phyloP scores from a whole-genome alignment of 2,329 filamentous ascomycete genomes.

The Dactylellina parvicollis region DNA sequence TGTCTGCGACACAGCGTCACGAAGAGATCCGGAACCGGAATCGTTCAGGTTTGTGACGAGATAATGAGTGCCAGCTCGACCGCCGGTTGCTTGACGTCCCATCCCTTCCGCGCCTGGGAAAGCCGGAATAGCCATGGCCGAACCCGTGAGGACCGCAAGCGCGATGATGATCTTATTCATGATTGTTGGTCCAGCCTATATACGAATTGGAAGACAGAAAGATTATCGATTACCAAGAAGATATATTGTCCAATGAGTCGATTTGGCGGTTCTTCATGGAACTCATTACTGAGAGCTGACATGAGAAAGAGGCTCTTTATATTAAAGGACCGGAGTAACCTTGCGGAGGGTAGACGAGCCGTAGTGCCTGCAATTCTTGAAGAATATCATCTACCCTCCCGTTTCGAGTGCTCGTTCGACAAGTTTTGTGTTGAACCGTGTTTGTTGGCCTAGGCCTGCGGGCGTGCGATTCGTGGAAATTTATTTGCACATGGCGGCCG shows the following conservation, averaged over 20 bases:
- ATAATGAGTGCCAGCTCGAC: slow-evolving; percentile 64
- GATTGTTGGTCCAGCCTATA: background rate
- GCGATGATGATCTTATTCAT: slow-evolving; percentile 23
- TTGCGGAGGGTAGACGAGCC: background rate
- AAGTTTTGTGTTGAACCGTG: slow-evolving; percentile 27
- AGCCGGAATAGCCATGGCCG: slow-evolving; percentile 59
- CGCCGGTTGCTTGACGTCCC: slow-evolving; percentile 64
- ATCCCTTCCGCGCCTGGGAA: slow-evolving; percentile 67
- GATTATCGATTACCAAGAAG: no score
- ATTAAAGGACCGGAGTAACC: background rate
- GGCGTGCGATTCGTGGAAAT: slow-evolving; percentile 50
- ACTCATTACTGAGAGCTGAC: background rate
- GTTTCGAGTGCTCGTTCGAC: slow-evolving; percentile 9
- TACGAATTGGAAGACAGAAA: no score
- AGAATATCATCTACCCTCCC: background rate
- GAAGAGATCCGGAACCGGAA: slow-evolving; percentile 65
- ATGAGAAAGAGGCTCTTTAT: slow-evolving; percentile 1
- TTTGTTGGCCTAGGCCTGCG: slow-evolving; percentile 16
- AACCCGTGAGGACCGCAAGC: slow-evolving; percentile 45
- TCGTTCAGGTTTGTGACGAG: slow-evolving; percentile 66
- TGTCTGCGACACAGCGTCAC: slow-evolving; percentile 65
- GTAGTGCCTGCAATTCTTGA: no score
- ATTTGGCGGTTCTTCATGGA: background rate
- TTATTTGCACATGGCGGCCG: background rate
- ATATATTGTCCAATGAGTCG: no score